Conservation (phyloP, 1,284 basidiomycete species). For the Flammula alnicola region DNA sequence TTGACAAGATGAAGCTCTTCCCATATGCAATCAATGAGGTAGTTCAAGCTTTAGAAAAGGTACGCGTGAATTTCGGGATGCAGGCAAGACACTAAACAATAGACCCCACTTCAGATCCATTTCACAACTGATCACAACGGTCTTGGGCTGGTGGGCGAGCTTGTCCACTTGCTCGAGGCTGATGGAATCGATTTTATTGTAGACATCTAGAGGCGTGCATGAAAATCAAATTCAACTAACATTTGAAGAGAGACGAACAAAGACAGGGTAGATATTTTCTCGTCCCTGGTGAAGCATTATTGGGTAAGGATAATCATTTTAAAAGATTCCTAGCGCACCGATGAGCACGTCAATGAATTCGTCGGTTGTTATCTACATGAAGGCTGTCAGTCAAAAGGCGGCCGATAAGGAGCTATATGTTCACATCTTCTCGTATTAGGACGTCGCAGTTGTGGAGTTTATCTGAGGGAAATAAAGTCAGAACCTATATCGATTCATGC, state of each 20-base stretch:
- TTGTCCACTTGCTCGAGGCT: slow-evolving; percentile 91
- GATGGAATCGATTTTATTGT: slow-evolving; percentile 94
- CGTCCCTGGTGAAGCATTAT: slow-evolving; percentile 56
- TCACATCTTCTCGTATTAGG: slow-evolving; percentile 94
- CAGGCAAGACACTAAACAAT: neutral
- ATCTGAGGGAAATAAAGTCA: slow-evolving; percentile 44
- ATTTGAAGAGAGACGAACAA: slow-evolving; percentile 49
- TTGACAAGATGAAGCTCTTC: slow-evolving; percentile 86
- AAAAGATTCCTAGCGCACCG: slow-evolving; percentile 49
- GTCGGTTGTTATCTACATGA: slow-evolving; percentile 86
- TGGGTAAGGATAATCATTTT: neutral
- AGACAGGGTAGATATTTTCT: slow-evolving; percentile 95
- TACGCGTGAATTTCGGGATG: slow-evolving; percentile 1
- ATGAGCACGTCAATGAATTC: slow-evolving; percentile 98
- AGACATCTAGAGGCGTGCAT: slow-evolving; percentile 66
- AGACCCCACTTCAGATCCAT: slow-evolving; percentile 80
- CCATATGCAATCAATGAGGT: slow-evolving; percentile 91
- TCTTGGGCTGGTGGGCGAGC: slow-evolving; percentile 85
- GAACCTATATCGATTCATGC: neutral
- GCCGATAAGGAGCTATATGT: slow-evolving; percentile 3
- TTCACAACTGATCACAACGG: slow-evolving; percentile 94
- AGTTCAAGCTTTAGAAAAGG: slow-evolving; percentile 73
- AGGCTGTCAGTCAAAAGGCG: neutral
- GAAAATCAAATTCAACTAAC: slow-evolving; percentile 1
- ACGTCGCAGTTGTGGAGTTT: slow-evolving; percentile 94